Percentiles rank a stretch among this genome's conserved stretches.
Evolutionary conservation across 2,329 filamentous ascomycete genomes (phyloP).

Genomic region (Trichoderma breve): DNA sequence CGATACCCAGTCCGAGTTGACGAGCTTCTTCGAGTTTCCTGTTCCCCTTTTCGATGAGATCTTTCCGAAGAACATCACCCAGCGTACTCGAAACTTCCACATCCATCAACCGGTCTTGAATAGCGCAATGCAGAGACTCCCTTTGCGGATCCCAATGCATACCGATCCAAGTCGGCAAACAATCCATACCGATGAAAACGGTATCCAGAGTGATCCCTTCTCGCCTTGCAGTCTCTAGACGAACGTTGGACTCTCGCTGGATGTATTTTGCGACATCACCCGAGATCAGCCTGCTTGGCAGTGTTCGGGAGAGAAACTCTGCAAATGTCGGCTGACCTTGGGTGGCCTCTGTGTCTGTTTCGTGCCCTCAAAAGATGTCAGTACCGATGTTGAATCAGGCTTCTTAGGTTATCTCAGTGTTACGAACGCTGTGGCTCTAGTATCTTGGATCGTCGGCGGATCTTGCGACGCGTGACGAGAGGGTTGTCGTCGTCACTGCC

Average conservation of each 20-base stretch:
- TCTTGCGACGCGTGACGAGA: background rate
- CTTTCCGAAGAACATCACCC: conserved; percentile 23
- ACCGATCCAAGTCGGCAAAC: conserved; percentile 31
- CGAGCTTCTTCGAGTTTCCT: conserved; percentile 28
- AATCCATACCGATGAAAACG: conserved; percentile 30
- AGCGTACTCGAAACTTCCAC: conserved; percentile 23
- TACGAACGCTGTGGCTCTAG: background rate
- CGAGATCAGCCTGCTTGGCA: conserved; percentile 27
- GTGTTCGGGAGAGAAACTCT: conserved; percentile 20
- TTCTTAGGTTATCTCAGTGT: background rate
- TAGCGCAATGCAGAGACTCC: conserved; percentile 26
- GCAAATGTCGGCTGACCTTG: conserved; percentile 5
- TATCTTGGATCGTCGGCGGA: background rate
- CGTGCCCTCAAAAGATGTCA: background rate
- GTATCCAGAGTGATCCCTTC: conserved; percentile 22
- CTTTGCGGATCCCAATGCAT: conserved; percentile 27
- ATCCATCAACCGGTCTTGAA: conserved; percentile 29
- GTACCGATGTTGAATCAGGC: background rate
- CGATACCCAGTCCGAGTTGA: conserved; percentile 24
- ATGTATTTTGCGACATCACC: conserved; percentile 25
- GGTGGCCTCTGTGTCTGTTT: background rate
- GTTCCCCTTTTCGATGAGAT: conserved; percentile 31
- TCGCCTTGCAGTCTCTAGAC: conserved; percentile 26
- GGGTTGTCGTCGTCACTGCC: conserved; percentile 8
- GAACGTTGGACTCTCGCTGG: conserved; percentile 25